These are phyloP conservation scores for Trichophaea hybrida DNA, from an alignment of 2,329 filamentous ascomycete species.

Conservation along the genomic window DNA sequence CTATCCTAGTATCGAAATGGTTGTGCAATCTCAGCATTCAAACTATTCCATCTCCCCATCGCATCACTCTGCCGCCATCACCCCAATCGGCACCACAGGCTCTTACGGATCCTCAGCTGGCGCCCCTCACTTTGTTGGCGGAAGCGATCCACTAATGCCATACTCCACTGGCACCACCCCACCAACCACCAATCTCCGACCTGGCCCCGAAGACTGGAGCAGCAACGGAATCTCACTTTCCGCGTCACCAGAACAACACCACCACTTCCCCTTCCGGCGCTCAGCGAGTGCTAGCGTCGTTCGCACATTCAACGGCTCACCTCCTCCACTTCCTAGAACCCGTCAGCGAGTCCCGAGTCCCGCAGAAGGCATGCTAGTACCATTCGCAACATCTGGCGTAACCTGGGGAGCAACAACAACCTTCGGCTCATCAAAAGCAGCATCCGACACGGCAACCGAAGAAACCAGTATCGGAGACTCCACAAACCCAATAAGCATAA, in stretches of 20 bases:
- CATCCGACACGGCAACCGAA: constrained; percentile 30
- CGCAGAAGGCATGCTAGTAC: constrained; percentile 45
- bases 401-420: constrained; percentile 32
- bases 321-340: constrained; percentile 9
- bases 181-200: constrained; percentile 13
- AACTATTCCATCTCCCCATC: constrained; percentile 40
- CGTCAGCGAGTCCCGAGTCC: constrained; percentile 39
- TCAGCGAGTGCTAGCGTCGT: neutral
- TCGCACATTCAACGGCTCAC: neutral
- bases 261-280: constrained; percentile 12
- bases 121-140: constrained; percentile 12
- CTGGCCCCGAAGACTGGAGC: constrained; percentile 14
- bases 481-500: constrained; percentile 40
- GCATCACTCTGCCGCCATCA: constrained; percentile 33
- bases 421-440: constrained; percentile 29
- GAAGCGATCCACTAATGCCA: constrained; percentile 37
- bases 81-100: constrained; percentile 25
- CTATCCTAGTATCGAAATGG: constrained; percentile 46
- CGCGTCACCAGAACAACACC: constrained; percentile 25
- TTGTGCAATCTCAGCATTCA: constrained; percentile 42
- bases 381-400: constrained; percentile 36
- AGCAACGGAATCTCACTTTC: constrained; percentile 18
- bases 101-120: constrained; percentile 25
- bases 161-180: constrained; percentile 26
- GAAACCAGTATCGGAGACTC: constrained; percentile 27